Base-by-base conservation (phyloP, 2,329 filamentous ascomycete species). In the Cladophialophora yegresii region DNA sequence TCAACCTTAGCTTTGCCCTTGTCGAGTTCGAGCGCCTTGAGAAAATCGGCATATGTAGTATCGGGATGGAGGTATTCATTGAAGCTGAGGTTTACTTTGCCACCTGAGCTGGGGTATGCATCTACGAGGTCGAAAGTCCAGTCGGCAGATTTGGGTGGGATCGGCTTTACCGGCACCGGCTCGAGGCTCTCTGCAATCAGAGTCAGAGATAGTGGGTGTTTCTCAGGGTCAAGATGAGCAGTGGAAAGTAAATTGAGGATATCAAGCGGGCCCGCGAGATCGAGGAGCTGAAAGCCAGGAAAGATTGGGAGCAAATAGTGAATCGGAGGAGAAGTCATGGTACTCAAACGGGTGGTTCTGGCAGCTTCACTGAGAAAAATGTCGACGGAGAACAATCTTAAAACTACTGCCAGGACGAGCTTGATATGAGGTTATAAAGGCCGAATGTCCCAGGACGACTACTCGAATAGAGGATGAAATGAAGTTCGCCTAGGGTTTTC, bases 191-290 rank as follows among this genome's bases (percentile, higher is more conserved):
- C 68, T 6, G 74, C 70, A 51, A 77, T 57, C 32, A 69, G 61
- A 22, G 64, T 70, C 6, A 78, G 57, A n/a, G 71, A 69, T 10
- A 78, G 66, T 1, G 70, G 50, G 22, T 50, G 47, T n/a, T 61
- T 63, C 12, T 71, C 13, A 72, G 65, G 12, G 53, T 54, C 58
- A 45, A 54, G 53, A 2, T 72, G 62, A 12, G 50, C 66, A n/a
- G 58, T 62, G 4, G 73, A 71, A 51, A 75, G 67, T 5, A 70
- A 50, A 61, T 74, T 80, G 26, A 84, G 74, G 67, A 78, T 77
- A 65, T 83, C 80, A 13, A 84, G 72, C 6, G 81, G 82, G 4
- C 81, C 82, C 57, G 78, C 77, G 49, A 73, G 74, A 61, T 80
- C 77, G 4, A 79, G 71, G 22, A 77, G 75, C 70, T 81, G 75